A percentile compares a stretch with the other conserved stretches of the same genome.
Conservation (phyloP, 2,329 filamentous ascomycete species). For the Exophiala xenobiotica region DNA sequence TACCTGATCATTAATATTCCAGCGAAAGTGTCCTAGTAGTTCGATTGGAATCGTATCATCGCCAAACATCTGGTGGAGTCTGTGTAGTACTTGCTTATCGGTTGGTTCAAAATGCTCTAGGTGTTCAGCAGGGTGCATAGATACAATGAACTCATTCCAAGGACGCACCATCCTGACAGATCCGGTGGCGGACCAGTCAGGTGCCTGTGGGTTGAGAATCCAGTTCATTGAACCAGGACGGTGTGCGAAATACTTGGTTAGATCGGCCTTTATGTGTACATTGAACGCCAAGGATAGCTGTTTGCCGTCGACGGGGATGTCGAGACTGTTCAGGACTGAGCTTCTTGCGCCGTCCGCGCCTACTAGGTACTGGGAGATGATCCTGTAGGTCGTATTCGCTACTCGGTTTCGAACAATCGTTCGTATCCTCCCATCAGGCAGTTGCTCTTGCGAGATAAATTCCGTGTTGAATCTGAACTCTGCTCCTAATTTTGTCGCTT, state of each 20-base stretch:
- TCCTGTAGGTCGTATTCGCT: neutral
- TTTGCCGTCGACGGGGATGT: neutral
- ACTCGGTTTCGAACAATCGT: conserved; percentile 3
- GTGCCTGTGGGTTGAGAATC: conserved; percentile 2
- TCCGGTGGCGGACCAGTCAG: conserved; percentile 2
- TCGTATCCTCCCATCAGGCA: conserved; percentile 32
- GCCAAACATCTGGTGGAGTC: conserved; percentile 2
- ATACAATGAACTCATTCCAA: conserved; percentile 5
- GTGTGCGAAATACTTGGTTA: neutral
- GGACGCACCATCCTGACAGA: conserved; percentile 1
- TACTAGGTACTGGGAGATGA: conserved; percentile 4
- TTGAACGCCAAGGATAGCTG: neutral
- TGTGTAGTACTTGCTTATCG: neutral
- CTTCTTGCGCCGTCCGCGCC: conserved; percentile 19
- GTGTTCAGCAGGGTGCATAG: neutral
- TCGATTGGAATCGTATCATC: conserved; percentile 1
- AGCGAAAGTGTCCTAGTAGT: neutral
- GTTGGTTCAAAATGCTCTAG: neutral
- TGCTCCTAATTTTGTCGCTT: conserved; percentile 44
- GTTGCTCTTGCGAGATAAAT: too few relatives aligned
- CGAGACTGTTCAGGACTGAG: neutral
- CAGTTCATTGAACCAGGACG: conserved; percentile 1
- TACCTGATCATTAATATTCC: conserved; percentile 6
- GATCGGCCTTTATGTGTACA: conserved; percentile 5
- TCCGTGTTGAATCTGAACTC: conserved; percentile 46